A percentile compares a stretch with the other conserved stretches of the same genome.
Conservation (phyloP, 2,329 filamentous ascomycete genomes). For the Ceratocystis papillata region DNA sequence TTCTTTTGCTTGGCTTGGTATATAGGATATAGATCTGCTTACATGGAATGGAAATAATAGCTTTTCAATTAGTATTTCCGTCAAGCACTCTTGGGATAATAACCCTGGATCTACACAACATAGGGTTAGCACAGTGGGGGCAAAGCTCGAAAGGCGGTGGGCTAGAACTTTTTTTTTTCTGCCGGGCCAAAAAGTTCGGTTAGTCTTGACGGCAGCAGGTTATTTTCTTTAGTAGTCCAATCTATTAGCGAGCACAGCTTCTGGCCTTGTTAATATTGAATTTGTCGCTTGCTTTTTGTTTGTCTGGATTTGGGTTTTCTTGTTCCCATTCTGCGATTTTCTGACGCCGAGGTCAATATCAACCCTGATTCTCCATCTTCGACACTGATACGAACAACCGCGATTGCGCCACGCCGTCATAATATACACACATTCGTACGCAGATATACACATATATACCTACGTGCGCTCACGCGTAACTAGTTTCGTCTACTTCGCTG, state of each 20-base stretch:
- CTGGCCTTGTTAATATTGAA: no score
- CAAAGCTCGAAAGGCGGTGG: slow-evolving; percentile 17
- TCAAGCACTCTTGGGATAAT: neutral
- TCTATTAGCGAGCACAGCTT: no score
- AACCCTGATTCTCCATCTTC: neutral
- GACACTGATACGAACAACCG: neutral
- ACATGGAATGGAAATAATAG: neutral
- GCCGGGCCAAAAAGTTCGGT: slow-evolving; percentile 21
- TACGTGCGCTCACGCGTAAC: neutral
- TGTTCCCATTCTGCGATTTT: no score
- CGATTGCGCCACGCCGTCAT: neutral
- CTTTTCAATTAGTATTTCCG: neutral
- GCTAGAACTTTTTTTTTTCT: slow-evolving; percentile 24
- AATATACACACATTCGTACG: neutral
- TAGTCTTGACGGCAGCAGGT: neutral
- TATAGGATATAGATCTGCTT: slow-evolving; percentile 4
- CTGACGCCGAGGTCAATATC: neutral
- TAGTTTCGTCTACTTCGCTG: neutral
- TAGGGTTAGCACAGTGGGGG: slow-evolving; percentile 16
- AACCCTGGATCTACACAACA: neutral
- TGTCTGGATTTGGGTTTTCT: no score
- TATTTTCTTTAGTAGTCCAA: neutral
- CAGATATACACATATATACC: neutral
- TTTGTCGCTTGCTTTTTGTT: no score
- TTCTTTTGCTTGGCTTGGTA: neutral